Evolutionary conservation across 306 rosid genomes (phyloP).

Genomic region (Biancaea sappan): DNA sequence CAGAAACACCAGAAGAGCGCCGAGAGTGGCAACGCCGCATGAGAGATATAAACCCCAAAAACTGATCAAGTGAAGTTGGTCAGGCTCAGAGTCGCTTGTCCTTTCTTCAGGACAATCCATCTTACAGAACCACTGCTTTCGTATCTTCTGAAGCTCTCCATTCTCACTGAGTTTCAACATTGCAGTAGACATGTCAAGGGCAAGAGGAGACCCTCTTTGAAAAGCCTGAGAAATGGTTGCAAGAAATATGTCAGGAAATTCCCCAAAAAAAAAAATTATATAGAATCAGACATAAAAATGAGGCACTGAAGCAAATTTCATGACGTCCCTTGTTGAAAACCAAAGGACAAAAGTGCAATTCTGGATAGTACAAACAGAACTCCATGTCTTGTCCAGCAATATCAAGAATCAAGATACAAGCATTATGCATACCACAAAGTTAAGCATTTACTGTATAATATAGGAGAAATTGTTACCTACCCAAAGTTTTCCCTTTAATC

Average conservation of each 20-base stretch:
- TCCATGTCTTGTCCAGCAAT: slow-evolving; percentile 11
- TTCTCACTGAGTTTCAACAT: slow-evolving; percentile 79
- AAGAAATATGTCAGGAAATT: slow-evolving; percentile 38
- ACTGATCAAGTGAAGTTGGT: slow-evolving; percentile 70
- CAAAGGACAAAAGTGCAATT: slow-evolving; percentile 1
- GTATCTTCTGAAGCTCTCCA: slow-evolving; percentile 80
- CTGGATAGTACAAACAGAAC: slow-evolving; percentile 3
- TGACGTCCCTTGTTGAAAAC: slow-evolving; percentile 1
- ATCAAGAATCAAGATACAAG: not conserved
- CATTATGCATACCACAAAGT: not conserved
- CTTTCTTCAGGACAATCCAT: slow-evolving; percentile 74
- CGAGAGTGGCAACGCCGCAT: slow-evolving; percentile 49
- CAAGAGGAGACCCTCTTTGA: slow-evolving; percentile 82
- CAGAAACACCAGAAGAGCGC: slow-evolving; percentile 57
- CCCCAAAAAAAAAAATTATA: not conserved
- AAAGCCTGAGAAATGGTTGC: slow-evolving; percentile 64
- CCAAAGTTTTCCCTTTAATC: not conserved
- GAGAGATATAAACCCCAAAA: slow-evolving; percentile 90
- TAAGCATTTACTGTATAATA: slow-evolving; percentile 2
- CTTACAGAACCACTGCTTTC: slow-evolving; percentile 74
- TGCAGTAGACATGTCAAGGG: slow-evolving; percentile 88
- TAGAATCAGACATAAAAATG: not conserved
- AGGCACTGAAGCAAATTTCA: slow-evolving; percentile 16
- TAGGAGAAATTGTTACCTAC: slow-evolving; percentile 2
- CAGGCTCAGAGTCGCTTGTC: slow-evolving; percentile 47